Base-by-base conservation (phyloP, 371 early-diverging fungal genomes). In the Lichtheimia ornata region DNA sequence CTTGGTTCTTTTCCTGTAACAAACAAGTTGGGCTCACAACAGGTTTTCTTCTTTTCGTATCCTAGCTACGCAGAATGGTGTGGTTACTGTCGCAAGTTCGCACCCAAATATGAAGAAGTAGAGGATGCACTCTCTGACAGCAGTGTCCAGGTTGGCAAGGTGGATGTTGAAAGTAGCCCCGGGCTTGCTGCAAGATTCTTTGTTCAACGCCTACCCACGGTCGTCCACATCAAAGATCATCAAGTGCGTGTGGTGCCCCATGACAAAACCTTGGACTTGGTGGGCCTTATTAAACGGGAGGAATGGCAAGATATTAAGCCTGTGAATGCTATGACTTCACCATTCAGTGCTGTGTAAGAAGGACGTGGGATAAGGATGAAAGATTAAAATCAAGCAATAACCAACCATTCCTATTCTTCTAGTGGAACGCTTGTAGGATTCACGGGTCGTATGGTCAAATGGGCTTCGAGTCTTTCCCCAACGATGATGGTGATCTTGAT, bases 1-100 rank as follows among this genome's bases (percentile, higher is more conserved):
- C 20, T 14, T 14, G 22, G 13, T 45, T n/a, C 14, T 28, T 45
- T 35, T 40, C 12, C 52, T 14, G 4, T 1, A 1, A 40, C 35
- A 41, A 13, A 35, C 15, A 44, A 2, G 40, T 13, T 27, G 5
- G 13, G 13, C 42, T 56, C 17, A 35, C 24, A 25, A 5, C 17
- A 14, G 17, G 4, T 24, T 58, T 22, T 22, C 22, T 22, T 22
- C 22, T 22, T 22, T 22, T 22, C 22, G 22, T 24, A n/a, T 4
- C 53, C 35, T 56, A 81, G 79, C 40, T 76, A 76, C 64, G 79
- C 81, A 5, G 71, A 71, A 15, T 78, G 81, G 79, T 78, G 81
- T 64, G 74, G 73, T 27, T 67, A 70, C 41, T 78, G 81, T 64
- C 64, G 67, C 42, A 61, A 63, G 24, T 66, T 71, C 24, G 76